Base-by-base conservation (phyloP, 208 protist species). In the Acanthamoeba healyi region DNA sequence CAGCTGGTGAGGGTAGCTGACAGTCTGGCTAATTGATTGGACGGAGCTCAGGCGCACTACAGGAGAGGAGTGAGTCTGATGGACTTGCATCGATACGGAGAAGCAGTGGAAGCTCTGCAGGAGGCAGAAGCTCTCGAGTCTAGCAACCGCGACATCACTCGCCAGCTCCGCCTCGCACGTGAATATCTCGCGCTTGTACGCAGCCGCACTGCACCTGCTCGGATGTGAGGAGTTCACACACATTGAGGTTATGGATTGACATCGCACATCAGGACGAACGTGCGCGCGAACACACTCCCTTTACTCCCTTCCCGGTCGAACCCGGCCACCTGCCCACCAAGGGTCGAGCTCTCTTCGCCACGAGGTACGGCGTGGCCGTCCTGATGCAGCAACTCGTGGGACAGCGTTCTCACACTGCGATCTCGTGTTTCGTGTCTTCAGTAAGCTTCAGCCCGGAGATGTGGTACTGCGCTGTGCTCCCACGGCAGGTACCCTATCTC, bases 21-120 rank as follows among this genome's bases (percentile, higher is more conserved):
- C n/a, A n/a, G n/a, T n/a, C n/a, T n/a, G n/a, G n/a, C n/a, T n/a
- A n/a, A n/a, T n/a, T 19, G 49, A 56, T 56, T 56, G 49, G 49
- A 49, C 15, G 29, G 26, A n/a, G 58, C 19, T 67, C 77, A 86
- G 77, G 77, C 77, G 5, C 77, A 86, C 77, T 86, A 86, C n/a
- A 40, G 77, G 3, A 61, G 44, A 14, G 77, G 77, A 7, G 19
- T 26, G 19, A 58, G 38, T 26, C 44, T 86, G 24, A 86, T 86
- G 44, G 38, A 49, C 26, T 24, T 86, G 77, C 77, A 86, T n/a
- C 77, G 32, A 5, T 86, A 61, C 7, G 44, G 77, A 3, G 42
- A 86, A 4, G 40, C 77, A 10, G 77, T 86, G 77, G 77, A 29
- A 26, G 77, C 77, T 0, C 44, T 86, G 6, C n/a, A 34, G 44